A percentile compares a stretch with the other conserved stretches of the same genome.
Conservation (phyloP, 768 basidiomycete genomes). For the Cyclocybe aegerita region DNA sequence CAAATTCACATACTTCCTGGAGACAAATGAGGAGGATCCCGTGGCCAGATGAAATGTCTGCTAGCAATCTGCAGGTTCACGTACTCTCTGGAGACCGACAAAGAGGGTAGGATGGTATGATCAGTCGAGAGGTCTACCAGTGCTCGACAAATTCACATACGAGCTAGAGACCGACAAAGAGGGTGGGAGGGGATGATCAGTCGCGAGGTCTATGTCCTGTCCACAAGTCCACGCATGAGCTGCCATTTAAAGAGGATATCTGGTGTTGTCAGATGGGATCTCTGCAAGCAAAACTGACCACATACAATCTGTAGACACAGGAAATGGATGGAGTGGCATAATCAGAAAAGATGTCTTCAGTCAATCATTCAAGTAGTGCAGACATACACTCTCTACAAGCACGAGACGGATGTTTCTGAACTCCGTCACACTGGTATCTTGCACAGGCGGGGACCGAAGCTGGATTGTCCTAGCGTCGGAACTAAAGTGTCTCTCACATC, state of each 20-base stretch:
- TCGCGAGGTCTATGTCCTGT: background rate
- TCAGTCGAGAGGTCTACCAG: background rate
- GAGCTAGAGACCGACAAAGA: background rate
- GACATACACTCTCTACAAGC: background rate
- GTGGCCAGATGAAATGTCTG: background rate
- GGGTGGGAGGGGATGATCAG: background rate
- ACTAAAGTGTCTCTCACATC: background rate
- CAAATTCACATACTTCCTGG: background rate
- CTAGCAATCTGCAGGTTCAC: background rate
- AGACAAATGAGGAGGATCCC: background rate
- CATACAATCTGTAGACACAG: background rate
- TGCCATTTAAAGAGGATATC: too few relatives aligned
- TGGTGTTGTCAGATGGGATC: background rate
- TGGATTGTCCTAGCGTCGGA: background rate
- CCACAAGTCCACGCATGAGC: background rate
- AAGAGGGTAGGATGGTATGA: background rate
- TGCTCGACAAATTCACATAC: background rate
- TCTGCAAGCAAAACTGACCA: background rate
- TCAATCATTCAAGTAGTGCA: too few relatives aligned
- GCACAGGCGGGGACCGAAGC: background rate
- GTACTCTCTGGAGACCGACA: background rate
- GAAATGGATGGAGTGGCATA: too few relatives aligned
- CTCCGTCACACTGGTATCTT: background rate
- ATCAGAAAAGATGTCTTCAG: too few relatives aligned
- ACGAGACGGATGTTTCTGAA: conserved; percentile 2